Percentiles rank a stretch among this genome's conserved stretches.
Conservation (phyloP, 2,329 filamentous ascomycete genomes). For the Colletotrichum sp. region DNA sequence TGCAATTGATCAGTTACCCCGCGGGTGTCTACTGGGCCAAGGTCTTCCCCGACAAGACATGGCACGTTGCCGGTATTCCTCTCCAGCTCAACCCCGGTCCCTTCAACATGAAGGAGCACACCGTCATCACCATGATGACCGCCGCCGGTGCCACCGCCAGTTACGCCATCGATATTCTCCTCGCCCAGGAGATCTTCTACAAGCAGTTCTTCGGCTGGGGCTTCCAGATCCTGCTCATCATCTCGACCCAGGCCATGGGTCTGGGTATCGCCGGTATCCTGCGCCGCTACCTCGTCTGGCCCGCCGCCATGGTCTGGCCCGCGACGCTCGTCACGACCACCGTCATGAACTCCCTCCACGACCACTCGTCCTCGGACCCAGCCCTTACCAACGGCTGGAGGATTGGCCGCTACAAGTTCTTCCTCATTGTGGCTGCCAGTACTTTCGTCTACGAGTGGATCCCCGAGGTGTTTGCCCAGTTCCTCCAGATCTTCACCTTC, state of each 20-base stretch:
- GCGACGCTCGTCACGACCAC: slow-evolving; percentile 59
- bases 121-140: slow-evolving; percentile 54
- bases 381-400: slow-evolving; percentile 63
- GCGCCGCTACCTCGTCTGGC: slow-evolving; percentile 58
- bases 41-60: slow-evolving; percentile 33
- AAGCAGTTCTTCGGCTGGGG: slow-evolving; percentile 51
- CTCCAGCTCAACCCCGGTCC: slow-evolving; percentile 44
- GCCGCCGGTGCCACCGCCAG: slow-evolving; percentile 38
- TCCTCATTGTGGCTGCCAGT: slow-evolving; percentile 59
- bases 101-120: slow-evolving; percentile 53
- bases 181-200: slow-evolving; percentile 53
- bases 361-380: slow-evolving; percentile 51
- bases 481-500: slow-evolving; percentile 56
- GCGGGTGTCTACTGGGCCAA: slow-evolving; percentile 38
- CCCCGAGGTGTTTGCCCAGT: slow-evolving; percentile 19
- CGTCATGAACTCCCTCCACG: slow-evolving; percentile 54
- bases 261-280: slow-evolving; percentile 62
- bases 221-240: slow-evolving; percentile 58
- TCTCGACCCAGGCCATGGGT: slow-evolving; percentile 62
- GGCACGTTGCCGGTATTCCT: slow-evolving; percentile 34
- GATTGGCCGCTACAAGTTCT: slow-evolving; percentile 68
- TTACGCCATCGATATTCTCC: slow-evolving; percentile 46
- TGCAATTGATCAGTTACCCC: slow-evolving; percentile 61
- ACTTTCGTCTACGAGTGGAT: slow-evolving; percentile 48
- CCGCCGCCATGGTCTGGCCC: slow-evolving; percentile 65